These are phyloP conservation scores for Sphagnum contortum DNA, from an alignment of 225 moss, liverwort and hornwort genomes.

Conservation along the genomic window DNA sequence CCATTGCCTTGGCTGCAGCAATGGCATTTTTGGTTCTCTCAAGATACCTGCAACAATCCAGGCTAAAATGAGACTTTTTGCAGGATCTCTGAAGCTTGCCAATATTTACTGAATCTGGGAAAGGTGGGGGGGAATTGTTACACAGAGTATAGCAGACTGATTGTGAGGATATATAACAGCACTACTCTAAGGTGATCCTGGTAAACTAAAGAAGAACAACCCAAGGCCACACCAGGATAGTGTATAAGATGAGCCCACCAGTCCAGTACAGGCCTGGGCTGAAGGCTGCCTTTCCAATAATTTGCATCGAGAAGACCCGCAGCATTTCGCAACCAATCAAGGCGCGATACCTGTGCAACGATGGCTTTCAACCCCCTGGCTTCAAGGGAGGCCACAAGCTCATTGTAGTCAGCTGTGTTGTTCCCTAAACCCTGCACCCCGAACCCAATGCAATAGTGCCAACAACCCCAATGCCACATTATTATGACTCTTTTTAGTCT, in stretches of 20 bases:
- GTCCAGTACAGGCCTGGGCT: slow-evolving; percentile 81
- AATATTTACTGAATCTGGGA: too few species aligned
- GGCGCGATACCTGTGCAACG: slow-evolving; percentile 72
- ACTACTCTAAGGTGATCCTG: too few species aligned
- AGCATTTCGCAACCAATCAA: slow-evolving; percentile 95
- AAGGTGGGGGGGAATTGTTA: too few species aligned
- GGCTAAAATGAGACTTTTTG: too few species aligned
- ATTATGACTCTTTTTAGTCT: too few species aligned
- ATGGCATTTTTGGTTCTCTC: slow-evolving; percentile 59
- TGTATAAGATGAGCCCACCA: slow-evolving; percentile 35
- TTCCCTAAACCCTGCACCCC: slow-evolving; percentile 89
- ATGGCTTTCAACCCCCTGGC: slow-evolving; percentile 57
- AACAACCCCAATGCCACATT: background rate
- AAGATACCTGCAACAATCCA: slow-evolving; percentile 58
- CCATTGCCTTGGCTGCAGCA: slow-evolving; percentile 45
- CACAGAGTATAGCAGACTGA: too few species aligned
- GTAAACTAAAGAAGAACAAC: too few species aligned
- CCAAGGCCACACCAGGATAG: too few species aligned
- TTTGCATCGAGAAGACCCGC: slow-evolving; percentile 75
- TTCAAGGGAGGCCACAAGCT: slow-evolving; percentile 69
- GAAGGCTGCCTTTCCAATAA: slow-evolving; percentile 89
- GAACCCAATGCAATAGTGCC: slow-evolving; percentile 7
- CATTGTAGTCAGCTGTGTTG: slow-evolving; percentile 73
- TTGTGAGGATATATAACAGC: too few species aligned
- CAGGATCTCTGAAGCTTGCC: too few species aligned